Conservation (phyloP, 371 early-diverging fungal genomes). For the Lichtheimia ramosa region DNA sequence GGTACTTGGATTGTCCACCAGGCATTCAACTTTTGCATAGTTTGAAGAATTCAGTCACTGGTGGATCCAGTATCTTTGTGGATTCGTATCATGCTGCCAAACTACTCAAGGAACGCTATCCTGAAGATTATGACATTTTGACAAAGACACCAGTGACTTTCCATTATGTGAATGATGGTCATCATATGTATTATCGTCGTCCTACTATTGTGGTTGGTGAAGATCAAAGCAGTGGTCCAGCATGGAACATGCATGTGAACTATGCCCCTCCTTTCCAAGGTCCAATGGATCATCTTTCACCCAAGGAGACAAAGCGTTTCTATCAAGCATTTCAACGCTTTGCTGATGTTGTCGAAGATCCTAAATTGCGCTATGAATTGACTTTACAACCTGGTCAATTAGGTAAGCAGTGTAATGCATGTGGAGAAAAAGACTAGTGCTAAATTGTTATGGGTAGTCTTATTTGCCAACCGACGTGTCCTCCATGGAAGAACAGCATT, state of each 20-base stretch:
- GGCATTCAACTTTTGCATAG: conserved; percentile 85
- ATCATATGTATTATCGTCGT: conserved; percentile 72
- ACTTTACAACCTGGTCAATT: conserved; percentile 75
- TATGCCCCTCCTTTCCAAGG: conserved; percentile 94
- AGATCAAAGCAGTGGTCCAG: conserved; percentile 26
- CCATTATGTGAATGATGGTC: conserved; percentile 81
- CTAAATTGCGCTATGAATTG: conserved; percentile 57
- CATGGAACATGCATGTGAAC: conserved; percentile 64
- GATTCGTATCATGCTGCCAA: conserved; percentile 77
- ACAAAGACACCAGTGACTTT: conserved; percentile 70
- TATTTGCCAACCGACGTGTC: conserved; percentile 85
- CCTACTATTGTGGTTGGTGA: conserved; percentile 66
- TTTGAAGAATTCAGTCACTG: conserved; percentile 75
- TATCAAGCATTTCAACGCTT: conserved; percentile 75
- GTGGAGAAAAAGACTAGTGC: neutral
- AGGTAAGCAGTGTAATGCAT: conserved; percentile 12
- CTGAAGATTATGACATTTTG: conserved; percentile 65
- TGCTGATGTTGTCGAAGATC: conserved; percentile 60
- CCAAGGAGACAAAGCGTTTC: conserved; percentile 52
- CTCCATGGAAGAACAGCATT: conserved; percentile 83
- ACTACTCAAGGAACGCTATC: conserved; percentile 52
- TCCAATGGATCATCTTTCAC: conserved; percentile 59
- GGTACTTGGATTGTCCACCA: conserved; percentile 78
- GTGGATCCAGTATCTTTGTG: conserved; percentile 80
- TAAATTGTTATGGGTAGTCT: conserved; percentile 28